Base-by-base conservation (phyloP, 768 basidiomycete species). In the Phylloporus sp. region DNA sequence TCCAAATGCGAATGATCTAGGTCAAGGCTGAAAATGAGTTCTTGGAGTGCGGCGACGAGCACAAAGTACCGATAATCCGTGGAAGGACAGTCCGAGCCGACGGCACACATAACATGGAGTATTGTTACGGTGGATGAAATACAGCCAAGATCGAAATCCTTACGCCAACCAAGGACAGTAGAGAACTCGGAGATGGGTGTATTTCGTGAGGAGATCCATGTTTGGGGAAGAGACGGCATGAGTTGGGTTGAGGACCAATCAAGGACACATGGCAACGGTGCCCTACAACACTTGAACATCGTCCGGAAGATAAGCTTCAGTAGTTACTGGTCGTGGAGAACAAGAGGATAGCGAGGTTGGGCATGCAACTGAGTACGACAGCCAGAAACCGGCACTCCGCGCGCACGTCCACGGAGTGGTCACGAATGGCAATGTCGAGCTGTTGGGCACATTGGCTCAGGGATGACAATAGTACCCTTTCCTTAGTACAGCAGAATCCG, bases 401-500 rank as follows among this genome's bases (percentile, higher is more conserved):
- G 8, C 39, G 26, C 6, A 32, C 16, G 7, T 45, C 29, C 2
- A 40, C 8, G 4, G 32, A 6, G 4, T 31, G 47, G 31, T 66
- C 63, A 28, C 63, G 62, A 6, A 63, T 53, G 27, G 50, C 59
- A 13, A 68, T 48, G 42, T 69, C 67, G 18, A 68, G 39, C 32
- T 67, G 59, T 15, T 61, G 47, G 12, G 61, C 61, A 36, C 57
- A 59, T 24, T 53, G 57, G 9, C 67, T 65, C 6, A 68, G 24
- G 6, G 56, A 55, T n/a, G 6, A 32, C 31, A 7, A 64, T 5
- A 12, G 54, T 57, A 5, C 56, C 50, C 32, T 54, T 47, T 0
- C 59, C 58, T 6, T n/a, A n/a, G n/a, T n/a, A 27, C 22, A 1
- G 50, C 46, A 1, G 58, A 65, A 16, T 44, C 49, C 6, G 47